Conservation (phyloP, 305 asterid species). For the Fraxinus floribunda region DNA sequence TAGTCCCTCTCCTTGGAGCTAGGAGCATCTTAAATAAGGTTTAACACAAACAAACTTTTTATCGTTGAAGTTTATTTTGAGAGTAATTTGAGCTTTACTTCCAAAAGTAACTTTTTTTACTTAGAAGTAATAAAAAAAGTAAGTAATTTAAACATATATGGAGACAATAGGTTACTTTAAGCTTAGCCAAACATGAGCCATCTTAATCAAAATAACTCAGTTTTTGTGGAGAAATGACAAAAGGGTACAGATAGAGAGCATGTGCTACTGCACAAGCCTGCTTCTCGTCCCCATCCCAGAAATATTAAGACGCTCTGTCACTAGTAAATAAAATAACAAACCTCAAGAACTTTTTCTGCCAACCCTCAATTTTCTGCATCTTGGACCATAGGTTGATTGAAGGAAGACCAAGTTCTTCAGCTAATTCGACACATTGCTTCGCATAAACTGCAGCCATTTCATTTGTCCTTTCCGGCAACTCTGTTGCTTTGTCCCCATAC, state of each 20-base stretch:
- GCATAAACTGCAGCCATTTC: constrained; percentile 70
- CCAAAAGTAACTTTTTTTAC: background rate
- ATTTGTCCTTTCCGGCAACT: constrained; percentile 67
- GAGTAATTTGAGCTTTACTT: background rate
- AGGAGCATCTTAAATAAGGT: background rate
- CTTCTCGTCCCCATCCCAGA: background rate
- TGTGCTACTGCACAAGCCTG: constrained; percentile 39
- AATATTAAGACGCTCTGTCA: background rate
- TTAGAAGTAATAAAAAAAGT: background rate
- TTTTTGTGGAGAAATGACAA: no score
- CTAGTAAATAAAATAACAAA: constrained; percentile 19
- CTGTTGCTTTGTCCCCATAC: constrained; percentile 68
- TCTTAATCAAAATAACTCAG: background rate
- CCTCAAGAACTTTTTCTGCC: constrained; percentile 79
- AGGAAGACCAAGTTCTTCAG: constrained; percentile 68
- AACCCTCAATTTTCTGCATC: constrained; percentile 74
- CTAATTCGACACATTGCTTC: constrained; percentile 59
- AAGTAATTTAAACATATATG: background rate
- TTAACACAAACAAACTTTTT: no score
- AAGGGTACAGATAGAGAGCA: no score
- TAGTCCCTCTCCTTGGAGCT: background rate
- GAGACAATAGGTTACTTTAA: background rate
- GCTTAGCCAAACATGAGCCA: background rate
- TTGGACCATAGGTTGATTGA: constrained; percentile 79
- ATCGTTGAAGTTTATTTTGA: background rate